Base-by-base conservation (phyloP, 2,329 filamentous ascomycete species). In the Botrytis cinerea region DNA sequence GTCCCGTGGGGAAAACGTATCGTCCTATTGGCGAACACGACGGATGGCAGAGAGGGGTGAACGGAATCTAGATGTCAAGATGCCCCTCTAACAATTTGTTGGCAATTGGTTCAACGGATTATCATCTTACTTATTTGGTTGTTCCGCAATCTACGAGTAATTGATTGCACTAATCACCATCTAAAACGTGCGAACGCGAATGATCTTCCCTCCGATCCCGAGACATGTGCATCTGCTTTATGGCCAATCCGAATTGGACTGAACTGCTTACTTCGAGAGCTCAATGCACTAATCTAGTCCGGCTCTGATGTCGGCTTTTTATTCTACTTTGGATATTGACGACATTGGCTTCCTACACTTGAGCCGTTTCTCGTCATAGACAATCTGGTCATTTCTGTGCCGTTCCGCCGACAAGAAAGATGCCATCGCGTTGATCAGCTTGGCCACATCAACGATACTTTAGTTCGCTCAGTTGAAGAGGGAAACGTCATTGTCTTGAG, bases 21-120 rank as follows among this genome's bases (percentile, higher is more conserved):
- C 18, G 28, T 57, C 40, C 43, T 9, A 71, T 71, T 71, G 70
- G 70, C 28, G 59, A 57, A 18, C 22, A 43, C 45, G 25, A 32
- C 51, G 4, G n/a, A 57, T 28, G 16, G 4, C 51, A 18, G 25
- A 63, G 38, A 38, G 40, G 61, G 38, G 61, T n/a, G 48, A 51
- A 10, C n/a, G 38, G 25, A 22, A 10, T 45, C n/a, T 20, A 43
- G 25, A 63, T 43, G 22, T n/a, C 18, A 57, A 43, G 16, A 63
- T 28, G 22, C 40, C 18, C 28, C n/a, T 28, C 14, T n/a, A 32
- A 28, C 18, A 57, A 16, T 57, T 57, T 16, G n/a, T 57, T 32
- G 51, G 51, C 51, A 32, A 28, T 28, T 8, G 18, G 9, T 57
- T 18, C 51, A 18, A 57, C 18, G 14, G 51, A 32, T 57, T n/a